Evolutionary conservation across 2,329 filamentous ascomycete genomes (phyloP).

Genomic region (Didymella segeticola): DNA sequence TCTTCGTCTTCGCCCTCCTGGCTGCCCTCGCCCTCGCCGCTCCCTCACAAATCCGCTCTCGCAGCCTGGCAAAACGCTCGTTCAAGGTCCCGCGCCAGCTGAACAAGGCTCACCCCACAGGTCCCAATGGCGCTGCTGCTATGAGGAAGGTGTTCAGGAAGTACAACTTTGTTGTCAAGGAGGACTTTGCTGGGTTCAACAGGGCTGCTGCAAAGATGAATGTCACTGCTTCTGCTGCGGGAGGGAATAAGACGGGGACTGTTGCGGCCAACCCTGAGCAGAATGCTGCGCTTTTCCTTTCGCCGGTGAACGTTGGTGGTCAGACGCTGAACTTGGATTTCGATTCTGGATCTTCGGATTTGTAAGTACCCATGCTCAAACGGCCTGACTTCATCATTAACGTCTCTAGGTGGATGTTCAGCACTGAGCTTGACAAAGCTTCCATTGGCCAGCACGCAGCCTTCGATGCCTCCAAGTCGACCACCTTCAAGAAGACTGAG

Average conservation of each 20-base stretch:
- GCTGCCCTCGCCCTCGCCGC: slow-evolving; percentile 57
- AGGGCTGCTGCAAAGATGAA: slow-evolving; percentile 54
- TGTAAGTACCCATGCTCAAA: slow-evolving; percentile 54
- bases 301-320: slow-evolving; percentile 72
- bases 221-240: slow-evolving; percentile 35
- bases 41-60: slow-evolving; percentile 44
- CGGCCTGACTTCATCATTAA: slow-evolving; percentile 16
- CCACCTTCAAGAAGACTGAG: slow-evolving; percentile 56
- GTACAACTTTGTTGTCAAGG: slow-evolving; percentile 58
- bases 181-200: slow-evolving; percentile 25
- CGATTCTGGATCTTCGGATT: slow-evolving; percentile 77
- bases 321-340: slow-evolving; percentile 74
- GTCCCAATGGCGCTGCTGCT: slow-evolving; percentile 64
- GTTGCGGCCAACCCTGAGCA: slow-evolving; percentile 70
- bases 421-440: slow-evolving; percentile 60
- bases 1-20: slow-evolving; percentile 58
- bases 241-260: slow-evolving; percentile 56
- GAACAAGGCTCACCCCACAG: slow-evolving; percentile 60
- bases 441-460: slow-evolving; percentile 60
- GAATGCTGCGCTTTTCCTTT: slow-evolving; percentile 73
- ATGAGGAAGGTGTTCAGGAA: slow-evolving; percentile 73
- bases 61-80: slow-evolving; percentile 58
- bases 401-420: slow-evolving; percentile 69
- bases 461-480: slow-evolving; percentile 62
- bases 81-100: slow-evolving; percentile 67